A percentile compares a stretch with the other conserved stretches of the same genome.
Evolutionary conservation across 2,329 filamentous ascomycete genomes (phyloP).

Genomic region (Scopulariopsis brevicaulis): DNA sequence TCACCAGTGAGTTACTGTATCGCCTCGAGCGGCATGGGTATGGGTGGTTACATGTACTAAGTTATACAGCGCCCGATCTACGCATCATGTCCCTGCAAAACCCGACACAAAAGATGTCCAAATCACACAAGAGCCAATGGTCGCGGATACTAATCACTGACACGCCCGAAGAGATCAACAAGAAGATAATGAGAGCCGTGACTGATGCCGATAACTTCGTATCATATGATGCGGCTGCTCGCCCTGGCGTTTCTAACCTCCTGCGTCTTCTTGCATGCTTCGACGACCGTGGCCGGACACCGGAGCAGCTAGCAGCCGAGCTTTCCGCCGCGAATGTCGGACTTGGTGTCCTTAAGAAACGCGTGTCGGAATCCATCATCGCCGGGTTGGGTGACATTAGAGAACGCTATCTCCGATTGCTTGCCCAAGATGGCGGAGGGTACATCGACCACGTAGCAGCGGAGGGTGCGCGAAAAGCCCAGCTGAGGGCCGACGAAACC

Average conservation of each 20-base stretch:
- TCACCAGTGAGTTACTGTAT: constrained; percentile 46
- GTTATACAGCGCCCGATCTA: constrained; percentile 53
- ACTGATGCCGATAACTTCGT: constrained; percentile 63
- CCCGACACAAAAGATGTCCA: constrained; percentile 84
- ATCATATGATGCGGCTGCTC: constrained; percentile 54
- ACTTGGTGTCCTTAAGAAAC: constrained; percentile 30
- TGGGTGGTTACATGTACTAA: neutral
- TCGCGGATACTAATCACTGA: constrained; percentile 83
- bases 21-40: neutral
- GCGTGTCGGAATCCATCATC: constrained; percentile 47
- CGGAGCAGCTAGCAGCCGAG: constrained; percentile 25
- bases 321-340: constrained; percentile 20
- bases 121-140: constrained; percentile 60
- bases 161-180: constrained; percentile 44
- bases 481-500: constrained; percentile 44
- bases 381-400: constrained; percentile 41
- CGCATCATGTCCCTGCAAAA: constrained; percentile 82
- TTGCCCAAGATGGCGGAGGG: constrained; percentile 31
- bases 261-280: constrained; percentile 70
- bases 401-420: constrained; percentile 40
- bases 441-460: constrained; percentile 46
- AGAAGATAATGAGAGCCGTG: constrained; percentile 60
- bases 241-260: constrained; percentile 83
- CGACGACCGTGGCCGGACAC: constrained; percentile 28
- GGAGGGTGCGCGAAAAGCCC: constrained; percentile 50